Evolutionary conservation across 2,329 filamentous ascomycete species (phyloP).

Genomic region (Colletotrichum scovillei): DNA sequence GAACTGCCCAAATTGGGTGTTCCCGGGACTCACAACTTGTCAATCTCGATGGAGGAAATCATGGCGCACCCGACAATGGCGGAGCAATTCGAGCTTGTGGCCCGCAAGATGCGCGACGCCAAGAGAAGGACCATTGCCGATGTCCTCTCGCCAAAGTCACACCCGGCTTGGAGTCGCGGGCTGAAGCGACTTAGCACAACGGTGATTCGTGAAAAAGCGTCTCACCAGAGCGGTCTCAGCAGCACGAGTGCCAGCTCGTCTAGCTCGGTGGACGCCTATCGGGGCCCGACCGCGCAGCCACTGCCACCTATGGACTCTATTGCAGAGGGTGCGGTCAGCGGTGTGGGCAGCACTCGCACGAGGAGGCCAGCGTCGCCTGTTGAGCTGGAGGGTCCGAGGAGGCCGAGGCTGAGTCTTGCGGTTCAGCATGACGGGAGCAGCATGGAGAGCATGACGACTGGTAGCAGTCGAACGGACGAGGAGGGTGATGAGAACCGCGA

Average conservation of each 20-base stretch:
- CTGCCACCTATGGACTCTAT: slow-evolving; percentile 16
- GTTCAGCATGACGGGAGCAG: slow-evolving; percentile 32
- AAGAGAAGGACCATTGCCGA: slow-evolving; percentile 29
- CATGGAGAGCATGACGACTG: slow-evolving; percentile 44
- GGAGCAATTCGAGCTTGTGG: slow-evolving; percentile 58
- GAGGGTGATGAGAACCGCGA: slow-evolving; percentile 35
- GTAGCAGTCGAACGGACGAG: slow-evolving; percentile 40
- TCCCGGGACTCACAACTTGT: slow-evolving; percentile 50
- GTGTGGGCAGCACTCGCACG: not conserved
- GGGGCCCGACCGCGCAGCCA: not conserved
- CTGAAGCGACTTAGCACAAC: slow-evolving; percentile 26
- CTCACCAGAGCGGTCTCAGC: not conserved
- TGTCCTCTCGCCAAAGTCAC: slow-evolving; percentile 37
- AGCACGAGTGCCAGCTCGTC: slow-evolving; percentile 23
- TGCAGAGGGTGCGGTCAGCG: not conserved
- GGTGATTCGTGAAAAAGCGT: not conserved
- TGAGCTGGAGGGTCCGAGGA: slow-evolving; percentile 21
- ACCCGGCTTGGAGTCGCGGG: slow-evolving; percentile 23
- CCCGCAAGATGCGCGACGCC: slow-evolving; percentile 40
- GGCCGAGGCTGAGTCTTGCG: not conserved
- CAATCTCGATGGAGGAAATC: slow-evolving; percentile 59
- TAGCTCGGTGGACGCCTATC: slow-evolving; percentile 6
- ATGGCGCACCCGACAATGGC: slow-evolving; percentile 62
- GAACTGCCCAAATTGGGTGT: slow-evolving; percentile 51
- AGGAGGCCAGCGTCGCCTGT: not conserved